phyloP scores from a whole-genome alignment of 164 flowering plant species.

The Echeveria elegans region DNA sequence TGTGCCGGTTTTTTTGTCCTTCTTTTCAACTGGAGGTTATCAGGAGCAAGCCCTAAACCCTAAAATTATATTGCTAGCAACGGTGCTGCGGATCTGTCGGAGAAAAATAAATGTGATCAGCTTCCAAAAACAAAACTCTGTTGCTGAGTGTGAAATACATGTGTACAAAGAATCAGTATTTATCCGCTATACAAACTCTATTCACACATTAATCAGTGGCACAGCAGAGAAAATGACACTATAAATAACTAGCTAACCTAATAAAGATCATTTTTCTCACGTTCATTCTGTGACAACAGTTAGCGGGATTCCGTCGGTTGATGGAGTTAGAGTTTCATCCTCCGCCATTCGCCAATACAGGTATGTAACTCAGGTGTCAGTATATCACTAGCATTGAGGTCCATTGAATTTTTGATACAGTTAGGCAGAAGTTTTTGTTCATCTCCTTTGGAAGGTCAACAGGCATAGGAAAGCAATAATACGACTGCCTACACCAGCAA shows the following conservation, averaged over 20 bases:
- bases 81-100: too few relatives aligned
- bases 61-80: too few relatives aligned
- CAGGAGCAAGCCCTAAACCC: too few relatives aligned
- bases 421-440: slow-evolving; percentile 7
- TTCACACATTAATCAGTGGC: not conserved
- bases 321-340: not conserved
- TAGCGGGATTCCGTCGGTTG: not conserved
- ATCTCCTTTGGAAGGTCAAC: slow-evolving; percentile 62
- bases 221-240: not conserved
- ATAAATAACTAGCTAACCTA: not conserved
- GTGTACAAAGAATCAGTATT: not conserved
- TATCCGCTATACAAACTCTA: not conserved
- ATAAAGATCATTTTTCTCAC: not conserved
- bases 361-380: not conserved
- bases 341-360: not conserved
- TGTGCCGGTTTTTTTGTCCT: too few relatives aligned
- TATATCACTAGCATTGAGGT: too few relatives aligned
- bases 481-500: slow-evolving; percentile 49
- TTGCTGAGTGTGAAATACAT: not conserved
- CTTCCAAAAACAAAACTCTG: not conserved
- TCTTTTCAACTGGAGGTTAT: too few relatives aligned
- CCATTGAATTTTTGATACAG: too few relatives aligned
- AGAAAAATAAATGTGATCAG: not conserved
- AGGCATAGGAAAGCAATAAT: slow-evolving; percentile 53
- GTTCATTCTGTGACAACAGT: slow-evolving; percentile 2